Evolutionary conservation across 148 eudicot genomes (phyloP).

Genomic region (Arctostaphylos glauca): DNA sequence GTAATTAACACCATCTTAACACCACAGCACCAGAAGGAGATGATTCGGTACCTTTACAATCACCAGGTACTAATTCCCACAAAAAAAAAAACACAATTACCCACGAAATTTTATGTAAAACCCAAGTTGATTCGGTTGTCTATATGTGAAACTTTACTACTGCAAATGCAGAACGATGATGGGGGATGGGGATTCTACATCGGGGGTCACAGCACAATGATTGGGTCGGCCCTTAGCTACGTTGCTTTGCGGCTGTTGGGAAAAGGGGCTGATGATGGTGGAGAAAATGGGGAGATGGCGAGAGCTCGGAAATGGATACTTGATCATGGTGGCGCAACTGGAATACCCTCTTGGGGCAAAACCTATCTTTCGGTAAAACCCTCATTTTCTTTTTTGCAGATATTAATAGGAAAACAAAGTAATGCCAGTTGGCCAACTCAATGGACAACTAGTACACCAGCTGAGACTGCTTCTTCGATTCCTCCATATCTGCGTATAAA

Average conservation of each 20-base stretch:
- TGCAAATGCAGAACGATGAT: slow-evolving; percentile 14
- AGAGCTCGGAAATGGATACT: slow-evolving; percentile 20
- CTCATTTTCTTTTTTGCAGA: background rate
- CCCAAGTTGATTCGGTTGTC: no score
- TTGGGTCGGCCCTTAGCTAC: slow-evolving; percentile 13
- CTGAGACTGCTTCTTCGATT: no score
- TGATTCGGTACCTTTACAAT: slow-evolving; percentile 20
- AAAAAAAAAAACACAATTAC: no score
- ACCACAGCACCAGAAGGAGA: slow-evolving; percentile 14
- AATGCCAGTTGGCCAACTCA: no score
- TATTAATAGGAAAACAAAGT: no score
- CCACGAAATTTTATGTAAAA: no score
- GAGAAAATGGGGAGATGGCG: background rate
- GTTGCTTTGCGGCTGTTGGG: slow-evolving; percentile 16
- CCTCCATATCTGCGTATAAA: no score
- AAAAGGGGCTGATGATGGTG: slow-evolving; percentile 9
- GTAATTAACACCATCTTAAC: background rate
- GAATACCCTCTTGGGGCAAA: slow-evolving; percentile 18
- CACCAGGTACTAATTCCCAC: slow-evolving; percentile 18
- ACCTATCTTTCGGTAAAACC: slow-evolving; percentile 7
- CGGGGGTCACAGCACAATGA: slow-evolving; percentile 22
- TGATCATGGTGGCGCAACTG: slow-evolving; percentile 17
- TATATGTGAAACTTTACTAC: no score
- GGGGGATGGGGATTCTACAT: slow-evolving; percentile 23
- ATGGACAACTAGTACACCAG: no score